Evolutionary conservation across 192 early-diverging fungal genomes (phyloP).

Genomic region (Lobosporangium transversale): DNA sequence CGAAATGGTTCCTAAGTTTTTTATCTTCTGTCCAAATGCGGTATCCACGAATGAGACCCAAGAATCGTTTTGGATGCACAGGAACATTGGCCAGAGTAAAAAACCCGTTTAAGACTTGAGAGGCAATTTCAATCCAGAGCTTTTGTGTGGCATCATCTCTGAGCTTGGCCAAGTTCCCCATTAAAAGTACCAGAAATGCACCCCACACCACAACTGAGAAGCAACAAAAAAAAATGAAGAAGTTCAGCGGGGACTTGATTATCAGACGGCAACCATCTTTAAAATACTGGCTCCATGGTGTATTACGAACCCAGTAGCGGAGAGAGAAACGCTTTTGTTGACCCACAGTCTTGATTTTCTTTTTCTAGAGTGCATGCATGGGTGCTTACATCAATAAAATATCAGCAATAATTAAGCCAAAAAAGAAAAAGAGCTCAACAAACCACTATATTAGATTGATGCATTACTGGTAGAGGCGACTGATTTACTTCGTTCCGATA

Average conservation of each 20-base stretch:
- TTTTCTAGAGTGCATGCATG: too few relatives aligned
- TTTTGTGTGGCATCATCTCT: conserved; percentile 31
- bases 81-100: conserved; percentile 50
- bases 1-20: conserved; percentile 11
- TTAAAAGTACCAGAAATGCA: conserved; percentile 44
- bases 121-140: conserved; percentile 54
- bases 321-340: conserved; percentile 16
- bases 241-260: conserved; percentile 46
- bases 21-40: conserved; percentile 26
- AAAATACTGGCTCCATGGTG: conserved; percentile 47
- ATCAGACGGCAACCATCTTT: conserved; percentile 41
- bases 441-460: too few relatives aligned
- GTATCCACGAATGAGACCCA: conserved; percentile 31
- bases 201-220: conserved; percentile 52
- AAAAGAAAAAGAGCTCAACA: too few relatives aligned
- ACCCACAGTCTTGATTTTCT: background rate
- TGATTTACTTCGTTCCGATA: too few relatives aligned
- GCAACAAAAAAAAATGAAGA: conserved; percentile 49
- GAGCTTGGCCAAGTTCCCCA: conserved; percentile 45
- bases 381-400: too few relatives aligned
- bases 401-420: too few relatives aligned
- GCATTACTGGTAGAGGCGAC: too few relatives aligned
- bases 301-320: conserved; percentile 28
- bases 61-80: conserved; percentile 46
- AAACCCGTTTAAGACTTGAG: conserved; percentile 53